These are phyloP conservation scores for Vanrija pseudolonga DNA, from an alignment of 1,284 basidiomycete species.

Conservation along the genomic window DNA sequence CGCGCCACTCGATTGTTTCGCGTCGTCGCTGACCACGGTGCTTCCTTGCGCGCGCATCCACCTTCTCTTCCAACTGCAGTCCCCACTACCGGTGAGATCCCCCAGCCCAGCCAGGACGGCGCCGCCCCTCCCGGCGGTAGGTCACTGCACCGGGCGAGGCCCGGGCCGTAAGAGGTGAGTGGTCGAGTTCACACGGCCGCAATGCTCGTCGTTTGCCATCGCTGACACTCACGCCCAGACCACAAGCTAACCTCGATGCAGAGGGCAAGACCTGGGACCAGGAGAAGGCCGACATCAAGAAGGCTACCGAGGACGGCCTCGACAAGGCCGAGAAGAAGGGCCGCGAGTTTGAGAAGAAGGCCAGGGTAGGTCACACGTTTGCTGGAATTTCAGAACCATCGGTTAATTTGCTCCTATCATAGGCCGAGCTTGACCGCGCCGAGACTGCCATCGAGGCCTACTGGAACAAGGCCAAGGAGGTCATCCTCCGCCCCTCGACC, in stretches of 20 bases:
- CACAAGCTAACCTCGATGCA: conserved; percentile 25
- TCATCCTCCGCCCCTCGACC: conserved; percentile 63
- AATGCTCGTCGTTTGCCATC: conserved; percentile 13
- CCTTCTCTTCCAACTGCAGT: conserved; percentile 22
- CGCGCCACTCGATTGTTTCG: not conserved
- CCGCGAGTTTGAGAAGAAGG: conserved; percentile 54
- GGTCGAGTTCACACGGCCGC: not conserved
- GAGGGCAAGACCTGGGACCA: conserved; percentile 25
- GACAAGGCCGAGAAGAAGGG: conserved; percentile 21
- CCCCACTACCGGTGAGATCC: conserved; percentile 43
- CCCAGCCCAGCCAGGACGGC: conserved; percentile 45
- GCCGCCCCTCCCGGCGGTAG: not conserved
- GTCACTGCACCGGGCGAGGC: not conserved
- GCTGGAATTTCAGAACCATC: conserved; percentile 56
- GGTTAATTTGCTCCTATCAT: conserved; percentile 51
- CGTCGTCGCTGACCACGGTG: not conserved
- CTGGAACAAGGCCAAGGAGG: conserved; percentile 60
- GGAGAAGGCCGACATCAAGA: conserved; percentile 14
- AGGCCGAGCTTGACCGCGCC: conserved; percentile 53
- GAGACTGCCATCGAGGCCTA: conserved; percentile 57
- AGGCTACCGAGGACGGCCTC: conserved; percentile 14
- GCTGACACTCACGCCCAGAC: conserved; percentile 1
- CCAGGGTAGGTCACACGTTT: conserved; percentile 28
- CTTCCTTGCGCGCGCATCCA: not conserved
- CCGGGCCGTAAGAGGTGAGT: not conserved